Conservation (phyloP, 208 protist genomes). For the Acanthamoeba rhysodes region DNA sequence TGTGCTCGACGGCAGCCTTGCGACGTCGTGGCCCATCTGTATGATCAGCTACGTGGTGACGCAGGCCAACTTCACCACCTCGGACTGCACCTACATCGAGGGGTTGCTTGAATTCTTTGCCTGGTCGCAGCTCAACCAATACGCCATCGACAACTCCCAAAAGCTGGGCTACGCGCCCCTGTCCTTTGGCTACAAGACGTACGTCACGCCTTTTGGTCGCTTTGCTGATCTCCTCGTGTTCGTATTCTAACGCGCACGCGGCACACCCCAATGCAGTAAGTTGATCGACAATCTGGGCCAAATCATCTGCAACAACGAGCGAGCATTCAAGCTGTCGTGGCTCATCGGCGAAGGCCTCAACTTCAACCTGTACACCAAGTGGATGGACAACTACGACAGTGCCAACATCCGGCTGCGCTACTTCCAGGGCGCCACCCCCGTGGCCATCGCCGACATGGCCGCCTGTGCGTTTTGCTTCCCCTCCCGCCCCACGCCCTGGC, state of each 20-base stretch:
- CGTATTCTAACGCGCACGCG: not conserved
- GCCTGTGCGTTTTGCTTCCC: not conserved
- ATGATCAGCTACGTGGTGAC: conserved; percentile 50
- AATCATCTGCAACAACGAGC: not conserved
- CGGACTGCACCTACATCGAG: conserved; percentile 65
- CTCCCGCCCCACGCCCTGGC: not conserved
- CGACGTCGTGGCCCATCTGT: conserved; percentile 74
- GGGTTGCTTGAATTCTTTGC: conserved; percentile 43
- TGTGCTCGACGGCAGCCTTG: not conserved
- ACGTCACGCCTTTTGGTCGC: not conserved
- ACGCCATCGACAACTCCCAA: not conserved
- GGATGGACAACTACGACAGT: conserved; percentile 12
- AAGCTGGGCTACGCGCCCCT: conserved; percentile 13
- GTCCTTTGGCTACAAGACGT: conserved; percentile 8
- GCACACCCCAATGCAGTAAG: not conserved
- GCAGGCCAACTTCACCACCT: not conserved
- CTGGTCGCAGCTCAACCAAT: conserved; percentile 70
- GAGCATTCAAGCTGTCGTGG: conserved; percentile 32
- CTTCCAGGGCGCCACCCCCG: not conserved
- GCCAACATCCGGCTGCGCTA: not conserved
- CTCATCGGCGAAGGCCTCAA: conserved; percentile 52
- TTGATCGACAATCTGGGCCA: not conserved
- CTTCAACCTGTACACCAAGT: conserved; percentile 26
- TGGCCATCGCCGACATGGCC: not conserved
- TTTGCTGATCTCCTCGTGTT: not conserved